These are phyloP conservation scores for Melanogaster broomeanus DNA, from an alignment of 768 basidiomycete species.

Conservation along the genomic window DNA sequence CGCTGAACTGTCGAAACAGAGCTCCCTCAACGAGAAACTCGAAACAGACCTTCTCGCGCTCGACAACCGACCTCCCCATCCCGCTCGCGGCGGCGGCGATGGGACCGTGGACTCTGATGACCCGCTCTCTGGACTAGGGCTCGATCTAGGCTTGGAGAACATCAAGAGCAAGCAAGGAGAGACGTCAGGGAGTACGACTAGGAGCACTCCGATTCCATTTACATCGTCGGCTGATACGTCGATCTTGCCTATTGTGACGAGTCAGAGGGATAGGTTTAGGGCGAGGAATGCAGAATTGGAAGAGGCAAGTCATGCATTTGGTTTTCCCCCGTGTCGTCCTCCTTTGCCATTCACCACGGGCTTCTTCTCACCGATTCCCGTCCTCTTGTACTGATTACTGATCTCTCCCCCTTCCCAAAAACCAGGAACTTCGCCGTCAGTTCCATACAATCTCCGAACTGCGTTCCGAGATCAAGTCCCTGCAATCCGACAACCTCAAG, in stretches of 20 bases:
- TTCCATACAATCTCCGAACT: constrained; percentile 93
- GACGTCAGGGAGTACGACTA: constrained; percentile 27
- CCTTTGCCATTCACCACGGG: background rate
- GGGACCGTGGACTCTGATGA: constrained; percentile 43
- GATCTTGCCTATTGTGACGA: constrained; percentile 97
- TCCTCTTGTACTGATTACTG: background rate
- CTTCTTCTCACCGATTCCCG: background rate
- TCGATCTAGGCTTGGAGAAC: constrained; percentile 43
- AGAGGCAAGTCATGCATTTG: constrained; percentile 56
- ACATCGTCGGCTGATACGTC: constrained; percentile 82
- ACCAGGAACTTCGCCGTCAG: constrained; percentile 90
- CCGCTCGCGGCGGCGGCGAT: constrained; percentile 17
- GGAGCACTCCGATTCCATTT: constrained; percentile 70
- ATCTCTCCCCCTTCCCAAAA: background rate
- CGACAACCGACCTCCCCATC: constrained; percentile 46
- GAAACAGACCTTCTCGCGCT: constrained; percentile 89
- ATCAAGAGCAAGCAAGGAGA: constrained; percentile 19
- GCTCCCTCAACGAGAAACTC: constrained; percentile 80
- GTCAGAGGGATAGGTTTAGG: constrained; percentile 96
- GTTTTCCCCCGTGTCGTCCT: background rate
- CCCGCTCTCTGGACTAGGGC: constrained; percentile 69
- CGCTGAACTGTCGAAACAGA: constrained; percentile 76
- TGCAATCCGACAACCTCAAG: constrained; percentile 96
- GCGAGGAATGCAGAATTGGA: constrained; percentile 97
- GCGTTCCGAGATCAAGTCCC: constrained; percentile 86